Evolutionary conservation across 129 eudicot genomes (phyloP), one percentile per base, ranked within the genome.

Genomic region (Tanacetum coccineum): DNA sequence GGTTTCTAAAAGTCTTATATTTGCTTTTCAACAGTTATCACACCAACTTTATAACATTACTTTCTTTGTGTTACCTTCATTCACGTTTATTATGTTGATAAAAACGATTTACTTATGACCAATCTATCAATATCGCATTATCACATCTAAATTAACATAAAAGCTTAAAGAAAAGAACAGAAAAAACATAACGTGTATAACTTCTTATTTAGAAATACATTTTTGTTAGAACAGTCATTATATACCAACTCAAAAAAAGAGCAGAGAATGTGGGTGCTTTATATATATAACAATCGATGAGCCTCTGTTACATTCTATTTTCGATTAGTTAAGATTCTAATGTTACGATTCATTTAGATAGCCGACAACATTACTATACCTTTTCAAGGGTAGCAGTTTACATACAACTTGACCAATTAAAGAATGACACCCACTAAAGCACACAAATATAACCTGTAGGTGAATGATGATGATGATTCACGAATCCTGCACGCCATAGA

Each of bases 341-440:
- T 11, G 63, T 59, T 67, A 75, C 74, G 45, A 75, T 50, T 62
- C 70, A 61, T 48, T 74, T 66, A 11, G 36, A 15, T 45, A 13
- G 69, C 70, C 40, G 59, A 74, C 14, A 74, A 66, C 40, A 22
- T 2, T 46, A 56, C 70, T 72, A 69, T 67, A 79, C 83, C 74
- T 55, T 66, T 70, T 70, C 40, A 53, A 65, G 65, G 32, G 28
- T 50, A 48, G 50, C 30, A 56, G 26, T 75, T 61, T 82, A 76
- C 86, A 82, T 81, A 84, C 85, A 90, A 68, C 55, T 79, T 73
- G 75, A 78, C 71, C 74, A 76, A 84, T 80, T 39, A 84, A 84
- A 87, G 84, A 87, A 90, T 90, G 66, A 54, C 71, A 70, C 87
- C 87, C 79, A 70, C 76, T 42, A 73, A 13, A 72, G 61, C 42